These are phyloP conservation scores for Agaricus bisporus DNA, from an alignment of 768 basidiomycete species.

Conservation along the genomic window DNA sequence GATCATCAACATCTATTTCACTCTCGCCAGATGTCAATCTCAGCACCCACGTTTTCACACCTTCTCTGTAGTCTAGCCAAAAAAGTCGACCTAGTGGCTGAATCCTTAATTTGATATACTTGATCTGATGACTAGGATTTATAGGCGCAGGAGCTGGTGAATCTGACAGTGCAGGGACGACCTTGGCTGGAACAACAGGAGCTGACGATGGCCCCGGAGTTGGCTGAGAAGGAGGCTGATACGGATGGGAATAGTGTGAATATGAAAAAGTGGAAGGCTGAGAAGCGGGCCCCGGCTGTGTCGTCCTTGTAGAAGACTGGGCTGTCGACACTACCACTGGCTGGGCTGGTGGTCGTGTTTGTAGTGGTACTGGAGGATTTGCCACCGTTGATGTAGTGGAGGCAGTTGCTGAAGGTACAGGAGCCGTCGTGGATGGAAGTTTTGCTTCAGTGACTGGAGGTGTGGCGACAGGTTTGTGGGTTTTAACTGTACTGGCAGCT, in stretches of 20 bases:
- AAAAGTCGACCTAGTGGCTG: constrained; percentile 56
- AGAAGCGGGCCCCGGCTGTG: constrained; percentile 25
- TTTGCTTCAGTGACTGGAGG: neutral
- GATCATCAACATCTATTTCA: constrained; percentile 44
- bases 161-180: constrained; percentile 25
- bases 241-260: constrained; percentile 48
- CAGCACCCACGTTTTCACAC: constrained; percentile 71
- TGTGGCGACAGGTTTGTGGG: neutral
- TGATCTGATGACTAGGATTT: constrained; percentile 42
- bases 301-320: constrained; percentile 13
- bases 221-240: constrained; percentile 34
- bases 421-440: constrained; percentile 7
- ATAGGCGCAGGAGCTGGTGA: constrained; percentile 32
- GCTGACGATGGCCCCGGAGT: constrained; percentile 18
- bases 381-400: neutral
- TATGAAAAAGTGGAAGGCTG: constrained; percentile 22
- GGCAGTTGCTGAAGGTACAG: constrained; percentile 14
- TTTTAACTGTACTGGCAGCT: constrained; percentile 5
- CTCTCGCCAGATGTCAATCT: constrained; percentile 54
- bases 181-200: constrained; percentile 17
- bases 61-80: constrained; percentile 57
- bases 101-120: constrained; percentile 45
- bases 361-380: neutral
- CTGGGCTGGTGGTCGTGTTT: constrained; percentile 22
- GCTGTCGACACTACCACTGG: constrained; percentile 16